These are phyloP conservation scores for Penicillium sp. DNA, from an alignment of 2,329 filamentous ascomycete species.

Conservation along the genomic window DNA sequence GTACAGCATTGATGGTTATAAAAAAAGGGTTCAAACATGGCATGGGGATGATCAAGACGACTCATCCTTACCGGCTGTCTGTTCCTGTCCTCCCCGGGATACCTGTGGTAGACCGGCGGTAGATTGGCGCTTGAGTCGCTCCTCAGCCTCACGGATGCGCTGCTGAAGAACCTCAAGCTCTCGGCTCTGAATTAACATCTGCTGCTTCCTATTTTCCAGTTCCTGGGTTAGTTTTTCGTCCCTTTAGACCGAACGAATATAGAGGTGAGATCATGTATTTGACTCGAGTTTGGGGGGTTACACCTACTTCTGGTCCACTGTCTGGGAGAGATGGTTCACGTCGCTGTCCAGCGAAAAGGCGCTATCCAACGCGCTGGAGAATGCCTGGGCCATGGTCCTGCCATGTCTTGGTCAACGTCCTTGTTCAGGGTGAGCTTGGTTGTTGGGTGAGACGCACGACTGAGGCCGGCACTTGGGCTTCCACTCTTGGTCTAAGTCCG, in stretches of 20 bases:
- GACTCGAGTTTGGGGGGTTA: not conserved
- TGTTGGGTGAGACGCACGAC: conserved; percentile 62
- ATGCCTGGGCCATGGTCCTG: conserved; percentile 84
- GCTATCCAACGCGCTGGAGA: conserved; percentile 81
- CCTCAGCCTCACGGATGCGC: conserved; percentile 80
- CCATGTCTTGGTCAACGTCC: conserved; percentile 24
- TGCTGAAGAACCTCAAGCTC: conserved; percentile 86
- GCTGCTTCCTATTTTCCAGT: conserved; percentile 65
- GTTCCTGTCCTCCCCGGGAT: conserved; percentile 10
- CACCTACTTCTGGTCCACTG: conserved; percentile 78
- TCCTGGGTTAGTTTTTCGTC: not conserved
- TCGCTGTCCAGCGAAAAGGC: conserved; percentile 86
- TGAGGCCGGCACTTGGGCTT: conserved; percentile 78
- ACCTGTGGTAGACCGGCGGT: conserved; percentile 8
- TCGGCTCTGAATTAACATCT: conserved; percentile 69
- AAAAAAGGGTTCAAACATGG: conserved; percentile 4
- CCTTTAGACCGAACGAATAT: not conserved
- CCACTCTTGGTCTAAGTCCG: conserved; percentile 74
- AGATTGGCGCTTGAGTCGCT: conserved; percentile 60
- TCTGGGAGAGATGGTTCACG: conserved; percentile 69
- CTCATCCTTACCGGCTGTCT: conserved; percentile 25
- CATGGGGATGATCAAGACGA: conserved; percentile 17
- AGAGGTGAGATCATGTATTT: not conserved
- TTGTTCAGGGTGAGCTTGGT: conserved; percentile 1
- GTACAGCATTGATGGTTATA: conserved; percentile 1